These are phyloP conservation scores for Sophora flavescens DNA, from an alignment of 306 rosid genomes.

Conservation along the genomic window DNA sequence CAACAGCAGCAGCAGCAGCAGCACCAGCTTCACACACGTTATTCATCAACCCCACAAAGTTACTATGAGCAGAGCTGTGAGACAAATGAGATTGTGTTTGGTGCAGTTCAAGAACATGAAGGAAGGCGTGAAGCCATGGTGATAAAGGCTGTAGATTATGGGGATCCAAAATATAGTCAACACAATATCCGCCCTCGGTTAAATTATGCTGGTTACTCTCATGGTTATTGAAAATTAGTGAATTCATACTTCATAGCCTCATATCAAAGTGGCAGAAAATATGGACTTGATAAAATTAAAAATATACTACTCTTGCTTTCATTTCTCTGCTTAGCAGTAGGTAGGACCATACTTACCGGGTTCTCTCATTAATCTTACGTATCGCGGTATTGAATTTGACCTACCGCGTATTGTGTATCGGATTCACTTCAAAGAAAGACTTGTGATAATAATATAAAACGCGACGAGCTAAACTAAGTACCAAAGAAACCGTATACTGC, in stretches of 20 bases:
- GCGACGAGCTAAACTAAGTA: too few species aligned
- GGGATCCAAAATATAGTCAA: constrained; percentile 71
- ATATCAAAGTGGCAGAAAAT: constrained; percentile 23
- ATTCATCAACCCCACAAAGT: constrained; percentile 70
- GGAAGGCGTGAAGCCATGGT: constrained; percentile 91
- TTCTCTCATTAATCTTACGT: too few species aligned
- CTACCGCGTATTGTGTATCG: too few species aligned
- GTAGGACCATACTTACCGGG: too few species aligned
- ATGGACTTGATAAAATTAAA: background rate
- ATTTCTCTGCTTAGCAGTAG: constrained; percentile 2
- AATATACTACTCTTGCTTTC: background rate
- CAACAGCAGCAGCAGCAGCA: constrained; percentile 49
- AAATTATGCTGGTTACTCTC: constrained; percentile 70
- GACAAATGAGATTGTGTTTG: constrained; percentile 92
- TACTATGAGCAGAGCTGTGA: constrained; percentile 79
- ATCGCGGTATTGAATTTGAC: too few species aligned
- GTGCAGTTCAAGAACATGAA: constrained; percentile 94
- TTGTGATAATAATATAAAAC: too few species aligned
- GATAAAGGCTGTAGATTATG: constrained; percentile 90
- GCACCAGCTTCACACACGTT: constrained; percentile 67
- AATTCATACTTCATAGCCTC: background rate
- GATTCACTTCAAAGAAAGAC: too few species aligned
- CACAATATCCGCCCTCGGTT: constrained; percentile 78
- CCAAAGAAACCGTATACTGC: too few species aligned
- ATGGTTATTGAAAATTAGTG: constrained; percentile 58